These are phyloP conservation scores for Harringtonia aguacate DNA, from an alignment of 2,329 filamentous ascomycete species.

Conservation along the genomic window DNA sequence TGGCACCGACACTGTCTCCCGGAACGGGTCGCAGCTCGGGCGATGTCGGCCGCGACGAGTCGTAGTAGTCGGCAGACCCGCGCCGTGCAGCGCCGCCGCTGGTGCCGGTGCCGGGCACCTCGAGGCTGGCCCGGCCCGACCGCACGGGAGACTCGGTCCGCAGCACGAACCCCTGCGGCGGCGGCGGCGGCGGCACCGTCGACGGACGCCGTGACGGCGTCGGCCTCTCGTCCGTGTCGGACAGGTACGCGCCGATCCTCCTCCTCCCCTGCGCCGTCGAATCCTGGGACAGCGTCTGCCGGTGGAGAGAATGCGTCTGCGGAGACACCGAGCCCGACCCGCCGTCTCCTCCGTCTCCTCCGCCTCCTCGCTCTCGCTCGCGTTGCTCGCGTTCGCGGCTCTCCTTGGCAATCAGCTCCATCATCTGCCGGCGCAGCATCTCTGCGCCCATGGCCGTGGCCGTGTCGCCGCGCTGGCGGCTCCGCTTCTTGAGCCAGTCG, in stretches of 20 bases:
- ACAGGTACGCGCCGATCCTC: too few relatives aligned
- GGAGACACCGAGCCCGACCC: neutral
- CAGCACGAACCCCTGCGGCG: neutral
- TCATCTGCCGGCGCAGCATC: conserved; percentile 50
- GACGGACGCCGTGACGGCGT: neutral
- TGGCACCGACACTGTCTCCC: conserved; percentile 29
- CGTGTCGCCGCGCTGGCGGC: conserved; percentile 24
- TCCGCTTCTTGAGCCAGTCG: conserved; percentile 25
- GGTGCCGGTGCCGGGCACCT: conserved; percentile 34
- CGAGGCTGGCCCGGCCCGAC: conserved; percentile 32
- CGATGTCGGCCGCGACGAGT: conserved; percentile 37
- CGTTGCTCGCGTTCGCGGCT: conserved; percentile 30
- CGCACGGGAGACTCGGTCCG: conserved; percentile 7
- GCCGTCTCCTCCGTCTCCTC: neutral
- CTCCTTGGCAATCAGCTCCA: conserved; percentile 48
- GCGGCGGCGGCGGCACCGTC: neutral
- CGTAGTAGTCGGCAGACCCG: too few relatives aligned
- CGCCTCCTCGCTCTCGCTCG: conserved; percentile 25
- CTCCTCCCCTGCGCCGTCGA: too few relatives aligned
- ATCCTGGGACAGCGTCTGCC: too few relatives aligned
- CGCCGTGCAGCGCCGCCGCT: too few relatives aligned
- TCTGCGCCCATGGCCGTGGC: conserved; percentile 39
- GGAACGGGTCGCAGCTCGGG: conserved; percentile 35
- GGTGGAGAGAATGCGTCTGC: neutral
- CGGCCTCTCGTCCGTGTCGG: too few relatives aligned